phyloP scores from a whole-genome alignment of 441 rosid genomes.

The Viola pubescens region DNA sequence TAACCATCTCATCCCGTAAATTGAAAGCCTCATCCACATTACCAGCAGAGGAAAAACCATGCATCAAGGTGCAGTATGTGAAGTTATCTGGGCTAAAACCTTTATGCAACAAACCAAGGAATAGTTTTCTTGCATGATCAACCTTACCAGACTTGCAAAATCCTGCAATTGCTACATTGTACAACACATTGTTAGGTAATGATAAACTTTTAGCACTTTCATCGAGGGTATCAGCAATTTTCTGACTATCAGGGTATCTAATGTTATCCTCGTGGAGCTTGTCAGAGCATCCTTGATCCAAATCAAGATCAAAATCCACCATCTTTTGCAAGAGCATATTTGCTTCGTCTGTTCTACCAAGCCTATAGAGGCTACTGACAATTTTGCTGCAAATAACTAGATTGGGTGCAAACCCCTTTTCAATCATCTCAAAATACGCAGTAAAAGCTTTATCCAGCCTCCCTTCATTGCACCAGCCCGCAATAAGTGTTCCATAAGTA shows the following conservation, averaged over 20 bases:
- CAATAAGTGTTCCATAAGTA: constrained; percentile 53
- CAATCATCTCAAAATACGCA: constrained; percentile 53
- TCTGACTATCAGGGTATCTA: constrained; percentile 31
- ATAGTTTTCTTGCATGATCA: constrained; percentile 44
- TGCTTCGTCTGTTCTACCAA: constrained; percentile 58
- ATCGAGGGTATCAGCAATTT: constrained; percentile 37
- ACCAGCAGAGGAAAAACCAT: constrained; percentile 54
- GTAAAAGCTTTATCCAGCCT: constrained; percentile 52
- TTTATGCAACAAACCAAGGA: constrained; percentile 35
- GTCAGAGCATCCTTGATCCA: constrained; percentile 23
- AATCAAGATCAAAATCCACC: constrained; percentile 38
- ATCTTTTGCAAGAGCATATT: constrained; percentile 52
- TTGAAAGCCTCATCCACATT: constrained; percentile 58
- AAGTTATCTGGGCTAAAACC: constrained; percentile 58
- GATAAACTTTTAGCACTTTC: constrained; percentile 32
- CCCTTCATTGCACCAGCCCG: constrained; percentile 61
- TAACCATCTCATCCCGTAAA: constrained; percentile 61
- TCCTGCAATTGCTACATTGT: constrained; percentile 62
- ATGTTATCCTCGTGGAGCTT: constrained; percentile 22
- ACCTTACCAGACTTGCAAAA: constrained; percentile 63
- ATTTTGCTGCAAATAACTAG: constrained; percentile 59
- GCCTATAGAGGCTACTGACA: constrained; percentile 47
- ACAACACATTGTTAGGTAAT: constrained; percentile 48
- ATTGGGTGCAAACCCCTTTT: constrained; percentile 46
- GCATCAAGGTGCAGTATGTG: constrained; percentile 54